phyloP scores from a whole-genome alignment of 345 rosid species.

The Dipteronia dyeriana region DNA sequence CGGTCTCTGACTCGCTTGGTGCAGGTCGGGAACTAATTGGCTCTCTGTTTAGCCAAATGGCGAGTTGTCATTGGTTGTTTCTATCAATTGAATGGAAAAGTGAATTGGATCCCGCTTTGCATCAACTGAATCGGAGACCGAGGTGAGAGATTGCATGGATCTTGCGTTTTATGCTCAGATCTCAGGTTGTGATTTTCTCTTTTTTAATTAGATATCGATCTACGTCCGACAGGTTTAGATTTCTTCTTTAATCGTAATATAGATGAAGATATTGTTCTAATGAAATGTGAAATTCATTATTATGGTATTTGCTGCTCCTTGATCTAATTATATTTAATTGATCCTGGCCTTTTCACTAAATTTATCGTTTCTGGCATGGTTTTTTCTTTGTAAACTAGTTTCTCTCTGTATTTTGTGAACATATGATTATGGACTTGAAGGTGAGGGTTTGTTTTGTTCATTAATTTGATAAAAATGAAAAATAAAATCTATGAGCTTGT shows the following conservation, averaged over 20 bases:
- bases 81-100: no score
- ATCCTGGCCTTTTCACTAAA: neutral
- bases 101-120: conserved; percentile 78
- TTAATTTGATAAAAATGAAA: neutral
- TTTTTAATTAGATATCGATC: conserved; percentile 2
- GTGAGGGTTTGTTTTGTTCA: neutral
- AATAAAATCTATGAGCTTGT: neutral
- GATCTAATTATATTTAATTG: conserved; percentile 2
- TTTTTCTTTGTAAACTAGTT: neutral
- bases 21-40: conserved; percentile 95
- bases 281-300: neutral
- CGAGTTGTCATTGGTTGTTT: neutral
- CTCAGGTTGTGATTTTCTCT: conserved; percentile 33
- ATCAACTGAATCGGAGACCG: conserved; percentile 98
- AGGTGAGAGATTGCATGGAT: conserved; percentile 48
- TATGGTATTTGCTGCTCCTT: neutral
- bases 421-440: neutral
- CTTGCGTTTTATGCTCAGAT: conserved; percentile 36
- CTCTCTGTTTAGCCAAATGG: conserved; percentile 28
- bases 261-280: neutral
- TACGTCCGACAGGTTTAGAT: conserved; percentile 6
- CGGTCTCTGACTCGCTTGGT: conserved; percentile 98
- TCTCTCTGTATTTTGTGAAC: neutral
- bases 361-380: neutral
- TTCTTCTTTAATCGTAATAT: neutral